A percentile compares a stretch with the other conserved stretches of the same genome.
These are phyloP conservation scores for Jamesozyma lodderae DNA, from an alignment of 805 yeast genomes.

Conservation along the genomic window DNA sequence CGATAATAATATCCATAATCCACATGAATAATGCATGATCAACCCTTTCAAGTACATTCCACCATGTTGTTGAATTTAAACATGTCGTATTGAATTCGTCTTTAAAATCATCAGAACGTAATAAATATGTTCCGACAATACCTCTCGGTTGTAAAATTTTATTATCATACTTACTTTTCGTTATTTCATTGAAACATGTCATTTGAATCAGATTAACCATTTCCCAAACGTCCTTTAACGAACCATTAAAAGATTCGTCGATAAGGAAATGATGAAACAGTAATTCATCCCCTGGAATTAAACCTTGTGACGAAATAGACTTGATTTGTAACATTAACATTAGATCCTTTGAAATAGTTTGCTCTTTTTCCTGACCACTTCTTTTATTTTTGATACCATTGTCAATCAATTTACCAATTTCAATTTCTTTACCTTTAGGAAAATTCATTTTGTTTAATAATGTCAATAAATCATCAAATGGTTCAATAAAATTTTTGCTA, in stretches of 20 bases:
- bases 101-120: conserved; percentile 25
- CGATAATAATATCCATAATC: conserved; percentile 28
- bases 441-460: conserved; percentile 26
- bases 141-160: conserved; percentile 28
- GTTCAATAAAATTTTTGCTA: conserved; percentile 28
- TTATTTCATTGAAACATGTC: conserved; percentile 25
- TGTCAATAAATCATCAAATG: conserved; percentile 31
- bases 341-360: conserved; percentile 17
- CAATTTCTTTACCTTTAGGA: conserved; percentile 25
- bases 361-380: conserved; percentile 7
- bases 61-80: conserved; percentile 27
- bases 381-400: conserved; percentile 13
- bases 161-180: conserved; percentile 24
- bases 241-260: conserved; percentile 16
- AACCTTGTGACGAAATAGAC: conserved; percentile 31
- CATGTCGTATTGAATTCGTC: conserved; percentile 26
- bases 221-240: conserved; percentile 25
- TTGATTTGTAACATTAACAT: conserved; percentile 27
- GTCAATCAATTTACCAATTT: conserved; percentile 20
- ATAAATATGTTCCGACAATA: conserved; percentile 25
- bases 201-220: conserved; percentile 26
- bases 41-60: conserved; percentile 28
- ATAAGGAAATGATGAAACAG: conserved; percentile 27
- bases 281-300: conserved; percentile 30
- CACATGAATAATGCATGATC: conserved; percentile 28